These are phyloP conservation scores for Acephala macrosclerotiorum DNA, from an alignment of 2,329 filamentous ascomycete genomes.

Conservation along the genomic window DNA sequence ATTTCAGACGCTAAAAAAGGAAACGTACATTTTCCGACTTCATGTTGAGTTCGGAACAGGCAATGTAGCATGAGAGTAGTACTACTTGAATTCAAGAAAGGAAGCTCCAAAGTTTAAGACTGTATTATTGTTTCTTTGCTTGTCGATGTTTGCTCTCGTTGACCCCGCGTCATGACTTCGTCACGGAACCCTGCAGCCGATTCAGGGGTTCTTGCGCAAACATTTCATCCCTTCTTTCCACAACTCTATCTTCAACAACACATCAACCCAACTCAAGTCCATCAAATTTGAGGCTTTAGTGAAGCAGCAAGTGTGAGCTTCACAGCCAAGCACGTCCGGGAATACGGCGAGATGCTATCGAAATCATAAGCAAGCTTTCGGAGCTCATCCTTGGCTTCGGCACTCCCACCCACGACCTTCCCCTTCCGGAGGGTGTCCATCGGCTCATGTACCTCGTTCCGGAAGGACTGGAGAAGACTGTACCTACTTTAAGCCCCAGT, in stretches of 20 bases:
- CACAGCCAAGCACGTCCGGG: constrained; percentile 6
- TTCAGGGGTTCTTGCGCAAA: neutral
- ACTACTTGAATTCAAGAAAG: neutral
- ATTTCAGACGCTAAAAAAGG: neutral
- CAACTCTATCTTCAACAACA: neutral
- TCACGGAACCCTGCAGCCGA: neutral
- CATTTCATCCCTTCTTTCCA: no score
- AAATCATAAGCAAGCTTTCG: neutral
- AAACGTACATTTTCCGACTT: neutral
- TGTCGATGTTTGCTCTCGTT: neutral
- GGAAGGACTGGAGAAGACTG: constrained; percentile 21
- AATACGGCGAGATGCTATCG: constrained; percentile 15
- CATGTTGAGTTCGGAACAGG: neutral
- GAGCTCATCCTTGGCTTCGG: neutral
- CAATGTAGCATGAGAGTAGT: neutral
- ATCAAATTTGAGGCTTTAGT: neutral
- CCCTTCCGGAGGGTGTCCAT: constrained; percentile 24
- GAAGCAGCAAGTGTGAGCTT: constrained; percentile 2
- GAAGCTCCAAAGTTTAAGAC: neutral
- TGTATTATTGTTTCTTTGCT: neutral
- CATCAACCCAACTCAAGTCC: neutral
- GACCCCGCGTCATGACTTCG: neutral
- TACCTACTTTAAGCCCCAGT: constrained; percentile 9
- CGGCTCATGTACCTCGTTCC: constrained; percentile 13
- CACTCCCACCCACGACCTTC: constrained; percentile 3